Evolutionary conservation across 169 alveolate genomes (phyloP), one percentile per base, ranked within the genome.

Genomic region (Eimeria praecox): DNA sequence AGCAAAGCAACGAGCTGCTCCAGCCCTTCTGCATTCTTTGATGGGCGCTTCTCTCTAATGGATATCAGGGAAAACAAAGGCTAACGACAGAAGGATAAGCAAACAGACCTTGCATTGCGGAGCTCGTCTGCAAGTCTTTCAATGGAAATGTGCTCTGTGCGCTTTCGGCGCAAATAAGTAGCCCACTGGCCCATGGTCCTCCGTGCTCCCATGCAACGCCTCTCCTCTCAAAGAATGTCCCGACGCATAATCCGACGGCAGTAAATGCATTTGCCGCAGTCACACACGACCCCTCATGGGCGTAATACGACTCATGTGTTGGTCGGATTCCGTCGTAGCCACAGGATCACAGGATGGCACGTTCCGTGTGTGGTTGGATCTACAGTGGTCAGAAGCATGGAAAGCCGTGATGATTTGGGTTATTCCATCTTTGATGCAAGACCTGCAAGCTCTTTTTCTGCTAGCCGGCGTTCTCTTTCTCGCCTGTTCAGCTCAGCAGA

Each of bases 41-140:
- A n/a, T n/a, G n/a, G n/a, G n/a, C n/a, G n/a, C n/a, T n/a, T n/a
- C n/a, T n/a, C n/a, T n/a, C n/a, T n/a, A n/a, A n/a, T n/a, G n/a
- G n/a, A n/a, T n/a, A n/a, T n/a, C n/a, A n/a, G n/a, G n/a, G n/a
- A n/a, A 59, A 22, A 1, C 69, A 59, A 9, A 2, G 30, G 22
- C 20, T 0, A 3, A 59, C 69, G n/a, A 59, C 20, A 59, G n/a
- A 22, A 12, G 22, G 3, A n/a, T n/a, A 59, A 22, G 30, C 10
- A 3, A 44, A 42, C 96, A 24, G 9, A 85, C 96, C 69, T 94
- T 22, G 94, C 90, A 10, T 4, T 20, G 85, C 85, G 92, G 20
- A 94, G 40, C 27, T 94, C 96, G 24, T 88, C 95, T 12, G 95
- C 95, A 27, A 94, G 90, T 14, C 89, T 66, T 38, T 94, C 82